Evolutionary conservation across 768 basidiomycete species (phyloP).

Genomic region (Mycena haematopus): DNA sequence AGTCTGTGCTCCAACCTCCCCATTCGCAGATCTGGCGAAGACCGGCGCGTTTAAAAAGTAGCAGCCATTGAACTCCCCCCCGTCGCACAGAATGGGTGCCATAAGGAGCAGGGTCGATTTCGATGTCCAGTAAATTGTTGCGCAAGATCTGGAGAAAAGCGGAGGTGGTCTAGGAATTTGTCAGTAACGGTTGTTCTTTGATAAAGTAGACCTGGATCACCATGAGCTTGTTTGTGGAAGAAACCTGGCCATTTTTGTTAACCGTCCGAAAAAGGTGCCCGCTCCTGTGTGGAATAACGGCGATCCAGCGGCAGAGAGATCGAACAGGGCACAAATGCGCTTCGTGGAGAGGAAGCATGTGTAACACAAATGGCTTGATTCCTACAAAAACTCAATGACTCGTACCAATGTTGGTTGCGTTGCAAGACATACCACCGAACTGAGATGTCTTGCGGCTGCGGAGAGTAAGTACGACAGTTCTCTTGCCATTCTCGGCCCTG

Average conservation of each 20-base stretch:
- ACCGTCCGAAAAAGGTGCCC: conserved; percentile 43
- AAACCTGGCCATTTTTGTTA: conserved; percentile 35
- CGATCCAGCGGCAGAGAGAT: conserved; percentile 40
- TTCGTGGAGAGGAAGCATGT: conserved; percentile 31
- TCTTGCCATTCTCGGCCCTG: background rate
- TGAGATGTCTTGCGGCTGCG: conserved; percentile 37
- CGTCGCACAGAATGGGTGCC: conserved; percentile 48
- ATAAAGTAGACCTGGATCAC: conserved; percentile 31
- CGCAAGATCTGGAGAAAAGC: conserved; percentile 44
- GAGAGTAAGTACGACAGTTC: conserved; percentile 29
- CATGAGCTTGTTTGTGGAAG: conserved; percentile 29
- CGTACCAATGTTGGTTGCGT: too few relatives aligned
- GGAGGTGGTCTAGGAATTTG: conserved; percentile 37
- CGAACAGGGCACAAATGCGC: conserved; percentile 43
- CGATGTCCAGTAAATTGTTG: conserved; percentile 47
- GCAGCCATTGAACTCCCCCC: conserved; percentile 48
- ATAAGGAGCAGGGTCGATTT: conserved; percentile 42
- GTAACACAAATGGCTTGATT: conserved; percentile 39
- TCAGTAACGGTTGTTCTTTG: background rate
- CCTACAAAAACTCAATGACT: too few relatives aligned
- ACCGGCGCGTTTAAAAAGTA: conserved; percentile 37
- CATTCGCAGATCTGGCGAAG: conserved; percentile 47
- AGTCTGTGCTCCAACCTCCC: conserved; percentile 52
- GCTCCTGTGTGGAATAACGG: conserved; percentile 26
- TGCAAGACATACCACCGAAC: conserved; percentile 36